phyloP scores from a whole-genome alignment of 1,139 yeast genomes.

The Kazachstania sp. region DNA sequence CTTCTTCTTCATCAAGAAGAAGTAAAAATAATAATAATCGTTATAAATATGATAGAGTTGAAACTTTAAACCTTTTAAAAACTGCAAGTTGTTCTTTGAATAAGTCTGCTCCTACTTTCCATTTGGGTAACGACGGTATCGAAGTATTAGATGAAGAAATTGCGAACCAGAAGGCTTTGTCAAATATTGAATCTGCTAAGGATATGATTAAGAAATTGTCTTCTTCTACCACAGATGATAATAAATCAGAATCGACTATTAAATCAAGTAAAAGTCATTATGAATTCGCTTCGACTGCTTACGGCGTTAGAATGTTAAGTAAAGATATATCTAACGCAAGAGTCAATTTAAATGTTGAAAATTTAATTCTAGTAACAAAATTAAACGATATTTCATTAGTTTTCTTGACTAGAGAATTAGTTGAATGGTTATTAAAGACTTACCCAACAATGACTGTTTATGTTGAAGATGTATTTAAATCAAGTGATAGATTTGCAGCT shows the following conservation, averaged over 20 bases:
- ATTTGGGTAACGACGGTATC: conserved; percentile 2
- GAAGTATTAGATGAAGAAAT: conserved; percentile 9
- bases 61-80: conserved; percentile 4
- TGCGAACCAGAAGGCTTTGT: conserved; percentile 1
- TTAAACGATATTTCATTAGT: conserved; percentile 74
- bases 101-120: conserved; percentile 5
- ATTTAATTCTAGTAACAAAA: conserved; percentile 76
- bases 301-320: conserved; percentile 73
- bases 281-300: conserved; percentile 74
- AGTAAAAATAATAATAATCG: not conserved
- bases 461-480: conserved; percentile 59
- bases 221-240: conserved; percentile 3
- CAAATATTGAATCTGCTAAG: conserved; percentile 13
- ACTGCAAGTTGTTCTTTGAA: not conserved
- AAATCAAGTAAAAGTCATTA: conserved; percentile 46
- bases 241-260: conserved; percentile 1
- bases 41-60: conserved; percentile 4
- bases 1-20: not conserved
- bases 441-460: conserved; percentile 49
- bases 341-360: conserved; percentile 57
- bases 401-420: conserved; percentile 65
- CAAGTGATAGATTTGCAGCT: conserved; percentile 55
- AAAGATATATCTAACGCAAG: conserved; percentile 68
- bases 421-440: conserved; percentile 60
- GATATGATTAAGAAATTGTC: conserved; percentile 19